These are phyloP conservation scores for Barnettozyma wickerhamii DNA, from an alignment of 805 yeast genomes.

Conservation along the genomic window DNA sequence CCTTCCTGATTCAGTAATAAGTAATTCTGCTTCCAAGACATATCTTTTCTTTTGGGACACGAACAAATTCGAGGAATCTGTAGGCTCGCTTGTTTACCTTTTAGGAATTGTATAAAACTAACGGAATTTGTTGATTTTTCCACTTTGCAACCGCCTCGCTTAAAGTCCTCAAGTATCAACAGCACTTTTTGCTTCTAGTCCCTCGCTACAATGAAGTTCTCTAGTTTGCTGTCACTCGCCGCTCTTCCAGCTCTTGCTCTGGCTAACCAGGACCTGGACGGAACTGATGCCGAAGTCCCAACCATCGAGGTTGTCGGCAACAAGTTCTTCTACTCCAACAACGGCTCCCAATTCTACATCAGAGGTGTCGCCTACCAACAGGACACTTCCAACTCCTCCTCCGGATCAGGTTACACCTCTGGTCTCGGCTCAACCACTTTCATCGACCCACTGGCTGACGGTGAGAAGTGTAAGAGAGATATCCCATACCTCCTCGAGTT, in stretches of 20 bases:
- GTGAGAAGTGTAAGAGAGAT: slow-evolving; percentile 62
- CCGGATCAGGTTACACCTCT: slow-evolving; percentile 15
- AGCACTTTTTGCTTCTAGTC: no score
- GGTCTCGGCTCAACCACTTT: slow-evolving; percentile 24
- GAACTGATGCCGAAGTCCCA: slow-evolving; percentile 33
- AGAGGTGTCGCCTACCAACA: slow-evolving; percentile 76
- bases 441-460: slow-evolving; percentile 68
- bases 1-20: no score
- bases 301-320: slow-evolving; percentile 58
- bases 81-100: no score
- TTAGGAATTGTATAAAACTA: not conserved
- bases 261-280: slow-evolving; percentile 21
- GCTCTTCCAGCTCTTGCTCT: slow-evolving; percentile 4
- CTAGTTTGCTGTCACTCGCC: slow-evolving; percentile 3
- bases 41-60: not conserved
- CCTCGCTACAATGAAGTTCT: slow-evolving; percentile 5
- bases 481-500: slow-evolving; percentile 59
- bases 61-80: not conserved
- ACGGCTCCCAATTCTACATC: slow-evolving; percentile 72
- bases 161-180: not conserved
- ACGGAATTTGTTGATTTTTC: not conserved
- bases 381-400: slow-evolving; percentile 43
- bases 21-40: no score
- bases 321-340: slow-evolving; percentile 64
- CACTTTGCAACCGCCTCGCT: not conserved